These are phyloP conservation scores for Acanthamoeba rhysodes DNA, from an alignment of 208 protist genomes.

Conservation along the genomic window DNA sequence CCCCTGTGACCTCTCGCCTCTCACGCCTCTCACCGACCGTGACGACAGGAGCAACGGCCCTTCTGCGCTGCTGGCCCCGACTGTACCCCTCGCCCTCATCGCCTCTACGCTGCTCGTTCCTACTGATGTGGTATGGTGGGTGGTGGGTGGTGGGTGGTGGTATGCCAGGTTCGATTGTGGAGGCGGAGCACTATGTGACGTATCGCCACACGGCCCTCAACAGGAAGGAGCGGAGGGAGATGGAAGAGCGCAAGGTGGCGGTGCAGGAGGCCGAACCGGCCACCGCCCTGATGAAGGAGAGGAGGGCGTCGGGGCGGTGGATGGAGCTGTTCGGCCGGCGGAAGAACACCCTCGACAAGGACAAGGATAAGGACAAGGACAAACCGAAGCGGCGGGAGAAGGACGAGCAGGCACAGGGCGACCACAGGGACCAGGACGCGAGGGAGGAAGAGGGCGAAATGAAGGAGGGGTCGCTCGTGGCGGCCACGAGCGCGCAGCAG, in stretches of 20 bases:
- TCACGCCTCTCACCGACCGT: background rate
- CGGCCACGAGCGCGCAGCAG: background rate
- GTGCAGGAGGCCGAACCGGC: background rate
- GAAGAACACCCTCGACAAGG: background rate
- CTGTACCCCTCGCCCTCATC: background rate
- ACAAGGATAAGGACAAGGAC: background rate
- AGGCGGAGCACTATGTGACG: slow-evolving; percentile 49
- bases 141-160: background rate
- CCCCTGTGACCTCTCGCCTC: background rate
- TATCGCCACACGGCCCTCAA: slow-evolving; percentile 57
- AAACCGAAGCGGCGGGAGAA: background rate
- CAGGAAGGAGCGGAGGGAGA: slow-evolving; percentile 30
- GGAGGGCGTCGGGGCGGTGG: background rate
- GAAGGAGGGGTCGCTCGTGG: background rate
- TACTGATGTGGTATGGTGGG: background rate
- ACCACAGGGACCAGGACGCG: background rate
- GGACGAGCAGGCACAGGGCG: too few species aligned
- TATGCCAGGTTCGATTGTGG: background rate
- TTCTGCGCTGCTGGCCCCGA: slow-evolving; percentile 51
- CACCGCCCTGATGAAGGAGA: background rate
- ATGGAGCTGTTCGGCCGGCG: slow-evolving; percentile 6
- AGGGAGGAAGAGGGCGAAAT: background rate
- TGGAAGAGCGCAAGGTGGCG: slow-evolving; percentile 14
- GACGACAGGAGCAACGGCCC: slow-evolving; percentile 7
- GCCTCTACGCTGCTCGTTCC: background rate